Percentiles rank a stretch among this genome's conserved stretches.
Conservation (phyloP, 2,329 filamentous ascomycete species). For the Calonectria montana region DNA sequence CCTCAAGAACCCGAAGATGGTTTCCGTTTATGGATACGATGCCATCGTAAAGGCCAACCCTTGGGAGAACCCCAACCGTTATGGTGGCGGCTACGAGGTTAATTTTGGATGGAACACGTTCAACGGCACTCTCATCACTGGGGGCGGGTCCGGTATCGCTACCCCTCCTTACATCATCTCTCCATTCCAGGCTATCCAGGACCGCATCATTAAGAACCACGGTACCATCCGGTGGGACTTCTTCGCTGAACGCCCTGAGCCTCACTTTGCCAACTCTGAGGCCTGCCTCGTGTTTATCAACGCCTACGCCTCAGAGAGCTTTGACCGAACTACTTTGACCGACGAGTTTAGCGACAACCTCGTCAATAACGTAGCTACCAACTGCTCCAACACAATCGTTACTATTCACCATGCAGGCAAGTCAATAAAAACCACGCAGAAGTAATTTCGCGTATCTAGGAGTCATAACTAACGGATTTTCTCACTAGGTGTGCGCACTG, state of each 20-base stretch:
- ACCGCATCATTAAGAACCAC: background rate
- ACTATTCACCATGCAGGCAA: slow-evolving; percentile 73
- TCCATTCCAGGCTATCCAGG: slow-evolving; percentile 64
- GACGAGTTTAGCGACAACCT: slow-evolving; percentile 75
- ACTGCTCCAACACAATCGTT: slow-evolving; percentile 90
- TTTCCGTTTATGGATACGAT: slow-evolving; percentile 89
- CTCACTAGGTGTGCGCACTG: slow-evolving; percentile 57
- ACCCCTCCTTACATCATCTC: slow-evolving; percentile 80
- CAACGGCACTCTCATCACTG: slow-evolving; percentile 75
- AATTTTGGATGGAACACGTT: slow-evolving; percentile 3
- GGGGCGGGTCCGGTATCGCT: slow-evolving; percentile 81
- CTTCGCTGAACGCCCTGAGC: slow-evolving; percentile 72
- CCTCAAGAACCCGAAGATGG: slow-evolving; percentile 78
- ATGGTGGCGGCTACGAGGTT: slow-evolving; percentile 67
- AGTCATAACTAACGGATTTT: background rate
- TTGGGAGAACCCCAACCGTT: slow-evolving; percentile 80
- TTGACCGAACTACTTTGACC: slow-evolving; percentile 89
- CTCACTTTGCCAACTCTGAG: slow-evolving; percentile 73
- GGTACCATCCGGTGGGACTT: slow-evolving; percentile 62
- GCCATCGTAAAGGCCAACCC: slow-evolving; percentile 72
- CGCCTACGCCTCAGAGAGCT: slow-evolving; percentile 87
- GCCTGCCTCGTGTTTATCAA: slow-evolving; percentile 86
- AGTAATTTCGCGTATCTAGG: too few relatives aligned
- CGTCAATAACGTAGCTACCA: slow-evolving; percentile 80
- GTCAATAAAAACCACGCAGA: background rate